Base-by-base conservation (phyloP, 2,329 filamentous ascomycete species). In the Alternaria triticina region DNA sequence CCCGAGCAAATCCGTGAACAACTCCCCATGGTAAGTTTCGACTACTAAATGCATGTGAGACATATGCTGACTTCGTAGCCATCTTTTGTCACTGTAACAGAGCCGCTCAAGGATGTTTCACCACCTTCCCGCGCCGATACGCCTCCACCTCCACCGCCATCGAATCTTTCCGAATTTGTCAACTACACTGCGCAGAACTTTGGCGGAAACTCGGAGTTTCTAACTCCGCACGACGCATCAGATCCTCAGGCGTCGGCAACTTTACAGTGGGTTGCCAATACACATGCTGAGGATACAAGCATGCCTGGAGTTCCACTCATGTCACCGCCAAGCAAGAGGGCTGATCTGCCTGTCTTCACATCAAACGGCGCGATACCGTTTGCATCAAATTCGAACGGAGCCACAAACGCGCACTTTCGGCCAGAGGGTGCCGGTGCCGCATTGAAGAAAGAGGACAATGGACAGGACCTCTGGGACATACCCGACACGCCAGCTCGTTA, bases 261-360 rank as follows among this genome's bases (percentile, higher is more conserved):
- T 10, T 54, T 79, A 22, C 77, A 77, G 45, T 80, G 78, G 79
- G 46, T 77, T 22, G 66, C 79, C 62, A 67, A 80, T 70, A 64
- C 69, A 13, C 62, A 70, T n/a, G 59, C 66, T 9, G 56, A 59
- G 17, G 55, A 64, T 45, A 40, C 54, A 23, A 59, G 61, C 9
- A 54, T 64, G 40, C 55, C 25, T n/a, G 57, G 27, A 22, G 46
- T 65, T 15, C 68, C 55, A n/a, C 69, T 69, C 45, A 62, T 73
- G 67, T 75, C 77, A 44, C 72, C 76, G 2, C 62, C 76, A 12
- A 72, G 74, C 51, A 81, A 79, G 46, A 82, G 78, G 62, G 74
- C 81, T 17, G 81, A 82, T 22, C 74, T 87, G 27, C 85, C 86
- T 3, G 77, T 84, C 1, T 86, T 87, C 62, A 83, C 82, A 17